Conservation (phyloP, 2,329 filamentous ascomycete species). For the Beauveria varroae region DNA sequence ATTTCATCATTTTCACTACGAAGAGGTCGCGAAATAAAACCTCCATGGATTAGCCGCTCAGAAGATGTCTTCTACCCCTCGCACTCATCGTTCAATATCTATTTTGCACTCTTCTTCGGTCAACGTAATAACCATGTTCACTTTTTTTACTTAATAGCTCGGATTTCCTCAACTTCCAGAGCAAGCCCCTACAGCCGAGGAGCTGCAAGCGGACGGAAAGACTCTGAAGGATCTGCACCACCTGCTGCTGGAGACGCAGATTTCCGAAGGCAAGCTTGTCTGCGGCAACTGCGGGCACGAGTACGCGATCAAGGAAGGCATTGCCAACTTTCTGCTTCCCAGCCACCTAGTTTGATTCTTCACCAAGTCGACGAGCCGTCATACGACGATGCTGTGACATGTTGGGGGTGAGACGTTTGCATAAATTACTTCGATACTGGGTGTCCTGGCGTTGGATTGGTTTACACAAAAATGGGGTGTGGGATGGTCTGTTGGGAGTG, state of each 20-base stretch:
- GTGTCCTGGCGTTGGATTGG: constrained; percentile 2
- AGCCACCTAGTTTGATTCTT: constrained; percentile 67
- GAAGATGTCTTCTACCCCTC: background rate
- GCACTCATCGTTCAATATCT: background rate
- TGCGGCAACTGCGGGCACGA: constrained; percentile 90
- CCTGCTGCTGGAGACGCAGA: constrained; percentile 80
- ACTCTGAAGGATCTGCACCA: constrained; percentile 71
- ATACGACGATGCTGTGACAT: background rate
- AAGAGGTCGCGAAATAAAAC: background rate
- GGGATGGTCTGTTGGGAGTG: background rate
- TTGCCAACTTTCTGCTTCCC: constrained; percentile 91
- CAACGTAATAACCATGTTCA: background rate
- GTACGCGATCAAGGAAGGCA: constrained; percentile 91
- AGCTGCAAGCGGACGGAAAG: constrained; percentile 58
- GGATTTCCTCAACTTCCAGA: constrained; percentile 69
- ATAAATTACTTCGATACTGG: background rate
- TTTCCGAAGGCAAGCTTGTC: constrained; percentile 79
- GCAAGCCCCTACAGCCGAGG: constrained; percentile 53
- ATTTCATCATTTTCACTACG: background rate
- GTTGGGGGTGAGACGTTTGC: background rate
- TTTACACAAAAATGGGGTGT: background rate
- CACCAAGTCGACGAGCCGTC: background rate
- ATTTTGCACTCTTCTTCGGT: background rate
- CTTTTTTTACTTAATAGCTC: constrained; percentile 43
- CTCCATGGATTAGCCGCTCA: too few species aligned